Base-by-base conservation (phyloP, 805 yeast genomes). In the Nakazawaea ernobii region DNA sequence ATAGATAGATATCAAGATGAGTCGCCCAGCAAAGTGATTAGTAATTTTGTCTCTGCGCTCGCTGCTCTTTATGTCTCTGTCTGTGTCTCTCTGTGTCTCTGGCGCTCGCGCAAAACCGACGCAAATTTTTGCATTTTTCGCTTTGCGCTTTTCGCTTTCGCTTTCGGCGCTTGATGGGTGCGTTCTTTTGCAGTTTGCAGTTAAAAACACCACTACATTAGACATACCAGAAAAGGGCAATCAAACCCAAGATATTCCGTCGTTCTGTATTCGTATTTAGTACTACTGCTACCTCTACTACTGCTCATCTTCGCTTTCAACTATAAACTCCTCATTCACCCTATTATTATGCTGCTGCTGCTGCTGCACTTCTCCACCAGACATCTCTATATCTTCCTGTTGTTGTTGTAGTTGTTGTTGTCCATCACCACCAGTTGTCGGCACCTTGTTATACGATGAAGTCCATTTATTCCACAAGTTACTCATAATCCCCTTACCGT, bases 241-340 rank as follows among this genome's bases (percentile, higher is more conserved):
- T 13, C 4, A 14, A 33, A 8, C 17, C 9, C 17, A 15, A 14
- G n/a, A 35, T 14, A 14, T 7, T 35, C 15, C 14, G 3, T 8
- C 13, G 14, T 8, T 35, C 20, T 27, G 4, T 39, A 2, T 39
- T 20, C 7, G 8, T 17, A 27, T 38, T 6, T 3, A 26, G n/a
- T 26, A 13, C 15, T 28, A 27, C 11, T 5, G 4, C 15, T 3
- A 13, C 27, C 9, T 6, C 27, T 8, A 3, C 6, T 10, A 28
- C 42, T 40, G 50, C 35, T 75, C 80, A 33, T 75, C 80, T 43
- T 75, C 80, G 53, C 77, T 71, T 32, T 65, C 74, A 41, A 75
- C 70, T n/a, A 71, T 64, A 48, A 75, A 75, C 35, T 73, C 73
- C 47, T 72, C 75, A 50, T 55, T 50, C 43, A 55, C 45, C 8